Percentiles rank a stretch among this genome's conserved stretches.
phyloP scores from a whole-genome alignment of 2,329 filamentous ascomycete species.

The Diaporthe sp. region DNA sequence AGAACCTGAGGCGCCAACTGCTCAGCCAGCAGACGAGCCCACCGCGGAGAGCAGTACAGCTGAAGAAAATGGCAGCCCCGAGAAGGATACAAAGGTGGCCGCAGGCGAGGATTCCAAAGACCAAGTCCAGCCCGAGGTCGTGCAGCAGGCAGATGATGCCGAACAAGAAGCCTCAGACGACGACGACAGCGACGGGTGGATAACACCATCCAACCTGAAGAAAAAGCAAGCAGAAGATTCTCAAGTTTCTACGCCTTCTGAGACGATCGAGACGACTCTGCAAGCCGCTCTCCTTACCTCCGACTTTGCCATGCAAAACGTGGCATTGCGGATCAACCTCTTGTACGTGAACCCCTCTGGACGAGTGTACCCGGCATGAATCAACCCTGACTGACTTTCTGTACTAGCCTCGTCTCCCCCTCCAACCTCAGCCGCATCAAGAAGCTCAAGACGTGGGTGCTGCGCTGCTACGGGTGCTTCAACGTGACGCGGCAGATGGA shows the following conservation, averaged over 20 bases:
- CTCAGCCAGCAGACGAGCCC: constrained; percentile 50
- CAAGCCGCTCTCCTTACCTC: constrained; percentile 93
- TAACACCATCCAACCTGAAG: constrained; percentile 92
- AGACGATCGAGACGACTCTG: constrained; percentile 74
- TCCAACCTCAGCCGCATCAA: constrained; percentile 81
- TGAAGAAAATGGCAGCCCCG: neutral
- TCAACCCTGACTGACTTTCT: neutral
- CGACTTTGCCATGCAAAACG: constrained; percentile 98
- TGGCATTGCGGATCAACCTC: constrained; percentile 93
- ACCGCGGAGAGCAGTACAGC: constrained; percentile 31
- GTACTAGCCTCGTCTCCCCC: constrained; percentile 80
- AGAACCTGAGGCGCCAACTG: constrained; percentile 51
- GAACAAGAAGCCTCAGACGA: constrained; percentile 53
- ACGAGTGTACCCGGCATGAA: neutral
- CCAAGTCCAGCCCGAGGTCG: constrained; percentile 4
- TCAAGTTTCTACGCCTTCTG: constrained; percentile 60
- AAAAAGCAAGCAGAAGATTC: constrained; percentile 81
- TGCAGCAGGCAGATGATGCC: constrained; percentile 43
- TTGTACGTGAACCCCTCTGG: constrained; percentile 46
- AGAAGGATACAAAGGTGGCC: constrained; percentile 34
- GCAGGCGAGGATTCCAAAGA: constrained; percentile 4
- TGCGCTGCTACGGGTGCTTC: constrained; percentile 96
- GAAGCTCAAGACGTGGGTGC: constrained; percentile 87
- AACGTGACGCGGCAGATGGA: constrained; percentile 84
- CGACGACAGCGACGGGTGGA: constrained; percentile 84